Percentiles rank a stretch among this genome's conserved stretches.
Conservation (phyloP, 257 asterid species). For the Mentha longifolia region DNA sequence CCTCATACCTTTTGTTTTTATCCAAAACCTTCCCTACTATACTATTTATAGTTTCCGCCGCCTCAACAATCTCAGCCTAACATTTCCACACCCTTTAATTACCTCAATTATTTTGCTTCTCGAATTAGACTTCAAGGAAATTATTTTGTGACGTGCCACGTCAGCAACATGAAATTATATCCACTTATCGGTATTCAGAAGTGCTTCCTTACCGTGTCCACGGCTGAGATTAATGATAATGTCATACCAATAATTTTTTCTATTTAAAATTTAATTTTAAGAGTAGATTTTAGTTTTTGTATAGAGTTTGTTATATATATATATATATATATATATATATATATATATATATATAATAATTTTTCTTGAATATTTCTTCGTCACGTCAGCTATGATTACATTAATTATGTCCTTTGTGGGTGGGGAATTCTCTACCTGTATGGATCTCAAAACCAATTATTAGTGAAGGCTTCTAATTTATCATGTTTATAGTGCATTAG, state of each 20-base stretch:
- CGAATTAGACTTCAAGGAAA: background rate
- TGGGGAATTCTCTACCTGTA: too few species aligned
- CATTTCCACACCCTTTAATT: background rate
- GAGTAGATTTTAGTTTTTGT: too few species aligned
- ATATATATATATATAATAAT: too few species aligned
- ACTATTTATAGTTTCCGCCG: too few species aligned
- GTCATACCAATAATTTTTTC: too few species aligned
- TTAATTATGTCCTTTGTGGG: fast-evolving
- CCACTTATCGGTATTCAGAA: too few species aligned
- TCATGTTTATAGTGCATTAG: background rate
- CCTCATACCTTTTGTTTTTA: background rate
- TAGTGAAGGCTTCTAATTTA: background rate
- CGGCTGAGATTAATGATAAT: too few species aligned
- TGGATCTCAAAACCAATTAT: background rate
- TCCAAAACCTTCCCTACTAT: conserved; percentile 4
- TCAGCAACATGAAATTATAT: background rate
- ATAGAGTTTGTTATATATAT: too few species aligned
- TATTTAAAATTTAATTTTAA: too few species aligned
- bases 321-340: too few species aligned
- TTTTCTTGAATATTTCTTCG: fast-evolving
- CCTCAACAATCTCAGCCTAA: conserved; percentile 21
- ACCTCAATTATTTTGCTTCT: background rate
- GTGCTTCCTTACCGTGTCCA: too few species aligned
- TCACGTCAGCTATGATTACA: too few species aligned
- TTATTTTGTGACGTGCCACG: background rate